These are phyloP conservation scores for Pichia scutulata DNA, from an alignment of 805 yeast species.

Conservation along the genomic window DNA sequence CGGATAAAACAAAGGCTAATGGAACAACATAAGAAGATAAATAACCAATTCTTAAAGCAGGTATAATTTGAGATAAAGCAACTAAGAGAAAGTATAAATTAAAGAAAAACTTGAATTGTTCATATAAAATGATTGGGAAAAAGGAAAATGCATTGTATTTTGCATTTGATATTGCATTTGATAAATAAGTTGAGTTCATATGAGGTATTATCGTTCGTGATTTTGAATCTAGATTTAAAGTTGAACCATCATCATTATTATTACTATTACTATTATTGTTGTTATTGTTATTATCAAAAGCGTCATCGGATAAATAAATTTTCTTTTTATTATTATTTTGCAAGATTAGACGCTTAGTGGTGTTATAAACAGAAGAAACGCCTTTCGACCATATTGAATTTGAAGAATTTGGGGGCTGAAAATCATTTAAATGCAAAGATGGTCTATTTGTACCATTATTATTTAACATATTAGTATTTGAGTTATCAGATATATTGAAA, in stretches of 20 bases:
- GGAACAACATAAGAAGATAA: conserved; percentile 91
- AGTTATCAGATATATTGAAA: conserved; percentile 11
- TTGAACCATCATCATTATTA: conserved; percentile 9
- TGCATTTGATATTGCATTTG: conserved; percentile 88
- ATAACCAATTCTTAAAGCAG: conserved; percentile 87
- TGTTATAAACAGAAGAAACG: conserved; percentile 21
- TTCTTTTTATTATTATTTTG: conserved; percentile 20
- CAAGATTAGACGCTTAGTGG: conserved; percentile 22
- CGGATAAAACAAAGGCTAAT: conserved; percentile 80
- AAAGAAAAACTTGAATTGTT: conserved; percentile 95
- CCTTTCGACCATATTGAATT: conserved; percentile 26
- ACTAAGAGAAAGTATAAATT: conserved; percentile 87
- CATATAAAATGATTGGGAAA: conserved; percentile 81
- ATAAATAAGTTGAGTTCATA: conserved; percentile 33
- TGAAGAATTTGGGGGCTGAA: conserved; percentile 5
- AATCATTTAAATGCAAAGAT: not conserved
- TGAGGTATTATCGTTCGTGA: conserved; percentile 34
- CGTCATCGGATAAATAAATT: conserved; percentile 21
- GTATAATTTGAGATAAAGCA: conserved; percentile 88
- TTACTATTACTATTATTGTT: conserved; percentile 6
- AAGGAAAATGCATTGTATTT: conserved; percentile 86
- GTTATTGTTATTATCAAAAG: conserved; percentile 7
- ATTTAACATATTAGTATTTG: conserved; percentile 3
- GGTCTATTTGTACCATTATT: not conserved
- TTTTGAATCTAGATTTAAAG: not conserved